These are phyloP conservation scores for Psilocybe sp. DNA, from an alignment of 768 basidiomycete species.

Conservation along the genomic window DNA sequence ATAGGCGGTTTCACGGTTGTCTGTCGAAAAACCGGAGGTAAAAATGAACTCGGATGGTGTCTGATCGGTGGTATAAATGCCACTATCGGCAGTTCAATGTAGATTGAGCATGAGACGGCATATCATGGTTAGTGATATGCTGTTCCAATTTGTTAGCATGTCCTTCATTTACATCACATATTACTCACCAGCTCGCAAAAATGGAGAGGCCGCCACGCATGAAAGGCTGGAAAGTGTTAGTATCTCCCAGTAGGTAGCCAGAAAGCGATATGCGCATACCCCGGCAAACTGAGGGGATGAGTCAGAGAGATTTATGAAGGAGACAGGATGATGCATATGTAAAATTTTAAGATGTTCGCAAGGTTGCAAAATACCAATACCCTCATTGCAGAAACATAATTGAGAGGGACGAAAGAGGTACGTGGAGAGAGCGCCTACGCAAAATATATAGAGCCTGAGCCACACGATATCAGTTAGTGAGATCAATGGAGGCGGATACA, in stretches of 20 bases:
- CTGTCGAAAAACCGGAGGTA: background rate
- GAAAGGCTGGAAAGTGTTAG: conserved; percentile 32
- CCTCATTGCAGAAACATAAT: conserved; percentile 21
- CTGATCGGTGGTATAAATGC: conserved; percentile 27
- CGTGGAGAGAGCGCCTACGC: conserved; percentile 33
- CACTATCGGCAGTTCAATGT: conserved; percentile 35
- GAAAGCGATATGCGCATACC: conserved; percentile 11
- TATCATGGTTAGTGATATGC: conserved; percentile 50
- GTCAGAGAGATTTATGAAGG: background rate
- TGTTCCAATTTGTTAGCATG: conserved; percentile 13
- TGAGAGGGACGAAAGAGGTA: background rate
- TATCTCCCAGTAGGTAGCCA: background rate
- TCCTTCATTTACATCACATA: background rate
- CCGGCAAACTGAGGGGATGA: background rate
- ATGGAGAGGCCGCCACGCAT: conserved; percentile 46
- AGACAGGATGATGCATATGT: conserved; percentile 20
- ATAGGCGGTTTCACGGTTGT: conserved; percentile 1
- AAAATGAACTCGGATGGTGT: conserved; percentile 21
- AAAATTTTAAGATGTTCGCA: conserved; percentile 40
- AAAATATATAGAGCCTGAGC: conserved; percentile 51
- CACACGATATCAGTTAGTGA: background rate
- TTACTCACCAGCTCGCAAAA: conserved; percentile 44
- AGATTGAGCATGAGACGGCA: conserved; percentile 58
- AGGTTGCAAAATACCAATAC: conserved; percentile 51
- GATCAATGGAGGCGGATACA: background rate